Evolutionary conservation across 2,329 filamentous ascomycete genomes (phyloP).

Genomic region (Epichloe scottii): DNA sequence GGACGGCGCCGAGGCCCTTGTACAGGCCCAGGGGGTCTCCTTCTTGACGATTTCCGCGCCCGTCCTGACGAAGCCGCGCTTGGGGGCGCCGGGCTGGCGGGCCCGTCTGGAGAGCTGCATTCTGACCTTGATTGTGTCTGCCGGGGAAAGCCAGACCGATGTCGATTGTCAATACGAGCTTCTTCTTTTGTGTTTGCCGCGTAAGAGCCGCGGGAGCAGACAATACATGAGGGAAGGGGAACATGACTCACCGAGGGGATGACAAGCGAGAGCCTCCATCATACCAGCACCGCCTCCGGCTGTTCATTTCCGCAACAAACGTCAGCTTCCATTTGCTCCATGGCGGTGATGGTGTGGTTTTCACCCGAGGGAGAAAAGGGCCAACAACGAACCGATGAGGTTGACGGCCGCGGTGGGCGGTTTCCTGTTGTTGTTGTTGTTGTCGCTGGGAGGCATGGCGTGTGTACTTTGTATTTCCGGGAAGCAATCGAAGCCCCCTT

Average conservation of each 20-base stretch:
- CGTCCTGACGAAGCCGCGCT: conserved; percentile 77
- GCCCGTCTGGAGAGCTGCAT: conserved; percentile 95
- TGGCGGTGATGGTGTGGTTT: background rate
- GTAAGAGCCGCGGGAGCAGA: background rate
- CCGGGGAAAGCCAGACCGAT: no score
- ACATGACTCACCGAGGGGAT: conserved; percentile 62
- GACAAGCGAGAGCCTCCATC: conserved; percentile 97
- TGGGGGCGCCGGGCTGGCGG: conserved; percentile 68
- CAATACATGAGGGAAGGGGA: background rate
- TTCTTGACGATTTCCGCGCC: conserved; percentile 75
- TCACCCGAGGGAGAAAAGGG: background rate
- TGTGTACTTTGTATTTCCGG: no score
- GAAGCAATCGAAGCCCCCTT: no score
- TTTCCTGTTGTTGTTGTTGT: conserved; percentile 53
- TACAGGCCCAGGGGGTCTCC: conserved; percentile 87
- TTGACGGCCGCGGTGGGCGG: conserved; percentile 80
- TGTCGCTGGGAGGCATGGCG: conserved; percentile 22
- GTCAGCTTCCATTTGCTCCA: background rate
- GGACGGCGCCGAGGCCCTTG: conserved; percentile 93
- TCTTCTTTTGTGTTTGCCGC: background rate
- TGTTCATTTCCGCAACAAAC: conserved; percentile 22
- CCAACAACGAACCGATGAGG: conserved; percentile 57
- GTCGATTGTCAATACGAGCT: background rate
- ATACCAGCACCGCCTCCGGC: conserved; percentile 95
- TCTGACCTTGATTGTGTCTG: conserved; percentile 95